Conservation (phyloP, 2,329 filamentous ascomycete species). For the Thielaviopsis ethacetica region DNA sequence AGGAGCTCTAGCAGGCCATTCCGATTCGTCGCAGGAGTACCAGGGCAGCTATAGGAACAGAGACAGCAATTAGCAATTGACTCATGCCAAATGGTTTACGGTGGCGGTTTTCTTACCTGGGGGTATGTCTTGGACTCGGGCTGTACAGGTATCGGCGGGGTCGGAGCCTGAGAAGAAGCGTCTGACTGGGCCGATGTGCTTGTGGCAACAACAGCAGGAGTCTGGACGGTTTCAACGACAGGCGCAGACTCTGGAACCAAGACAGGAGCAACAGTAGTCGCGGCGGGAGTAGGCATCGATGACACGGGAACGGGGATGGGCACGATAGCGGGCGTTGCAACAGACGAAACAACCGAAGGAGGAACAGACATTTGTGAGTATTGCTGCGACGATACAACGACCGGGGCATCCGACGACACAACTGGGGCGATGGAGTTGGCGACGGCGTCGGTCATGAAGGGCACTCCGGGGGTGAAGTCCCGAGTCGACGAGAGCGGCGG, state of each 20-base stretch:
- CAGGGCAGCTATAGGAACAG: slow-evolving; percentile 37
- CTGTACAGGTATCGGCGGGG: neutral
- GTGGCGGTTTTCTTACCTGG: neutral
- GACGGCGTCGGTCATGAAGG: slow-evolving; percentile 2
- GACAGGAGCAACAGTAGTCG: neutral
- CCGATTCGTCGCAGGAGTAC: slow-evolving; percentile 33
- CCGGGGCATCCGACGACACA: slow-evolving; percentile 4
- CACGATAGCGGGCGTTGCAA: neutral
- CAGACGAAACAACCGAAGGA: slow-evolving; percentile 4
- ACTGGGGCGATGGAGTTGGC: neutral
- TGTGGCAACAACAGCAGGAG: neutral
- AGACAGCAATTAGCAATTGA: neutral
- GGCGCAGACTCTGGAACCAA: neutral
- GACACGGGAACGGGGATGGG: neutral
- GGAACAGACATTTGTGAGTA: slow-evolving; percentile 3
- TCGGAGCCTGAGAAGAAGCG: neutral
- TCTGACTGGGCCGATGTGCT: neutral
- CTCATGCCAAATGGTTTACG: neutral
- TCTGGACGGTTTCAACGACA: neutral
- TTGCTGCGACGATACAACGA: slow-evolving; percentile 10
- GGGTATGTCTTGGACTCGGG: neutral
- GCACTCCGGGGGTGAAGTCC: slow-evolving; percentile 9
- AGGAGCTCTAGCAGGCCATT: slow-evolving; percentile 29
- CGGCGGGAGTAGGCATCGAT: neutral
- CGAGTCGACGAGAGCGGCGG: slow-evolving; percentile 9